Base-by-base conservation (phyloP, 441 rosid species). In the Manihot esculenta region DNA sequence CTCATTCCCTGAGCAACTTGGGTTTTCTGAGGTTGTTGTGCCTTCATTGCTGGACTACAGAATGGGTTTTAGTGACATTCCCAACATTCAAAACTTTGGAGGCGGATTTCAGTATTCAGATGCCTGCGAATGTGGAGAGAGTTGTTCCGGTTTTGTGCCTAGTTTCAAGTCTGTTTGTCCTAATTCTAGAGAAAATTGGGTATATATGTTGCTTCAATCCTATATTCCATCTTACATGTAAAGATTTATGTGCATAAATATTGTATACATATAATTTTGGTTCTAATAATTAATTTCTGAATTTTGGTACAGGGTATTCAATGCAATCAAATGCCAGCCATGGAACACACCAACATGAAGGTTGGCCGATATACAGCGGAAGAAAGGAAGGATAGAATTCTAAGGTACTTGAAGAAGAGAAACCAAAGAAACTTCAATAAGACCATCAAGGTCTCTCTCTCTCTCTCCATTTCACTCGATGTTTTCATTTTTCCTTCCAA, bases 391-490 rank as follows among this genome's bases (percentile, higher is more conserved):
- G 91, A 86, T 24, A 87, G 94, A 80, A 94, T 94, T 77, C 85
- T 85, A 17, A 83, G 93, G 76, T 94, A 92, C 76, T 75, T 92
- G 84, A 92, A 92, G 86, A 94, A 94, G 82, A 87, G 92, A 89
- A 92, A 90, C 76, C 90, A 86, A 75, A 89, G 99, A 75, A 94
- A 94, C 83, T 92, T 94, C 70, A 94, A 89, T 72, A 94, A 94
- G 83, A 94, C 97, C 47, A 94, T 94, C 72, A 90, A 94, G 96
- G 99, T 94, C n/a, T 58, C 21, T 21, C 23, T 49, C 33, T 41
- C 45, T 1, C 18, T 2, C 11, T 7, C 20, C 42, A 38, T 38
- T 38, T 38, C 42, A 38, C 5, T 38, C n/a, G n/a, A 38, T 3
- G 1, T 38, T 38, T 38, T 38, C 8, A 9, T 38, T 38, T 38